Base-by-base conservation (phyloP, 768 basidiomycete species). In the Pleurotus pulmonarius region DNA sequence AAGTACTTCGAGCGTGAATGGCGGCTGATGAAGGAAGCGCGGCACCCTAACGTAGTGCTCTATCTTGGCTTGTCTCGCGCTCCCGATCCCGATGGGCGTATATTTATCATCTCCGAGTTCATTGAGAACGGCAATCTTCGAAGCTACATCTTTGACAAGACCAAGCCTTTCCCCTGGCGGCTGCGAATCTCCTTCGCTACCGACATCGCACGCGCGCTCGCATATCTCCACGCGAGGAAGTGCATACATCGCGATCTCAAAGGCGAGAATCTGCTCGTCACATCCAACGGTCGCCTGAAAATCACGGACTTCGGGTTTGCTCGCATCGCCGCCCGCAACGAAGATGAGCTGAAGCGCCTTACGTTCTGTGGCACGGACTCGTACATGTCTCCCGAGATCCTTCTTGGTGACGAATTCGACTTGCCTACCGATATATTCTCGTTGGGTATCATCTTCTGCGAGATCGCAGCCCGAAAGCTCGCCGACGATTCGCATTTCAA, bases 1-100 rank as follows among this genome's bases (percentile, higher is more conserved):
- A 99, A 99, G 72, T 98, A 99, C 75, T 96, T 98, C 69, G 92
- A 96, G 66, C 83, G 96, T n/a, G 96, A 99, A 79, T 97, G 94
- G 92, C 82, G 92, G 26, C 83, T 98, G 26, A 97, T 98, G 94
- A 93, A 94, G 79, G 91, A 94, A 75, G 88, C 90, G 41, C 80
- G 94, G 54, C 94, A 94, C 71, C 91, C 92, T 7, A 94, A 95
- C 65, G 91, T 97, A 60, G 94, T 94, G 39, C 83, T 94, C 51
- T 96, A 94, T 74, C 84, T 98, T 46, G 96, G 96, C 22, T 83
- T 95, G 59, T 92, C 86, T 34, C 84, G 86, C 29, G 90, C 89
- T 2, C 90, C 90, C 5, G 73, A 81, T 0, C 83, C 87, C 9
- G 89, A 92, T 62, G 81, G 82, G 56, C 90, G 94, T 58, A 94